Conservation (phyloP, 495 filamentous ascomycete genomes). For the Penicillium mononematosum region DNA sequence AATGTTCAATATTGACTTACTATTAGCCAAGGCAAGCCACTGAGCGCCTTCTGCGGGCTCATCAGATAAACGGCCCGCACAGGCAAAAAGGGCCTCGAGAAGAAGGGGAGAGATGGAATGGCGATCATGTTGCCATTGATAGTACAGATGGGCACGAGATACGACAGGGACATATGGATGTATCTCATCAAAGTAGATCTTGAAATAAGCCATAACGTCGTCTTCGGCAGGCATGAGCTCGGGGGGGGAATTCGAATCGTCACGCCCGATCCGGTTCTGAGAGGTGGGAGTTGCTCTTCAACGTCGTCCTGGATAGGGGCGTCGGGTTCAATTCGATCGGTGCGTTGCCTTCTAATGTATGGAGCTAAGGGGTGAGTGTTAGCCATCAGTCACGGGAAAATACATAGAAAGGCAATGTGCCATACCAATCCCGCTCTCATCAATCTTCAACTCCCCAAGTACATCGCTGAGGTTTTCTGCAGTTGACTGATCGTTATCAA, state of each 20-base stretch:
- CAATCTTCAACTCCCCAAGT: conserved; percentile 81
- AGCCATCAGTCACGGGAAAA: conserved; percentile 9
- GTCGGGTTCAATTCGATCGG: conserved; percentile 59
- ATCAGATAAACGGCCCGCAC: conserved; percentile 77
- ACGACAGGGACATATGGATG: conserved; percentile 97
- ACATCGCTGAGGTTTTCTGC: conserved; percentile 75
- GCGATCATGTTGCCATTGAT: conserved; percentile 86
- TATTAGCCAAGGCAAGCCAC: conserved; percentile 90
- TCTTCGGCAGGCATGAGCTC: conserved; percentile 92
- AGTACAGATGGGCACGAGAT: conserved; percentile 79
- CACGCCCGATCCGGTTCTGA: conserved; percentile 63
- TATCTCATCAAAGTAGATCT: conserved; percentile 87
- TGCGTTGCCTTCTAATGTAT: conserved; percentile 79
- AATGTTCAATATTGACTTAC: conserved; percentile 51
- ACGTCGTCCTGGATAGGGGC: conserved; percentile 74
- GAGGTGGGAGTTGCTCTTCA: conserved; percentile 69
- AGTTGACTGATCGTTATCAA: conserved; percentile 62
- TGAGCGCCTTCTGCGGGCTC: conserved; percentile 82
- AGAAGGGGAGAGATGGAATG: conserved; percentile 87
- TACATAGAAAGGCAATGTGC: conserved; percentile 18
- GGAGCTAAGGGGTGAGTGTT: conserved; percentile 54
- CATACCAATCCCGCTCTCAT: conserved; percentile 85
- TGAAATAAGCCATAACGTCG: conserved; percentile 80
- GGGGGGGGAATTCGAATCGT: conserved; percentile 83
- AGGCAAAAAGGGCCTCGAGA: conserved; percentile 94